Base-by-base conservation (phyloP, 2,329 filamentous ascomycete genomes). In the Amauroascus niger region DNA sequence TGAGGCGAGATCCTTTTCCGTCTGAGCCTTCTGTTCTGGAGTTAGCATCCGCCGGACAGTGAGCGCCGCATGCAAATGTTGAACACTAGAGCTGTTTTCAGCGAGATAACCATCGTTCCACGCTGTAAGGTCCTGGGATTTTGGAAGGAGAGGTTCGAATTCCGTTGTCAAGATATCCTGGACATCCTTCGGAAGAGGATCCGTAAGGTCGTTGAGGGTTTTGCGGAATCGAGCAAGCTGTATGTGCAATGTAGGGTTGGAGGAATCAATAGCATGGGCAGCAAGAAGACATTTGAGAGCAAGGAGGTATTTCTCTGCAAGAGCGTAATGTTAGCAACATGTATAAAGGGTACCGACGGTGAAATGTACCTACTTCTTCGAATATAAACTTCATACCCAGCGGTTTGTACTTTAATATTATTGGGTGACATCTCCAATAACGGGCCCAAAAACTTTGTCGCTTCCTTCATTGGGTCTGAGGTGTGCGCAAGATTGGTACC, bases 311-410 rank as follows among this genome's bases (percentile, higher is more conserved):
- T 96, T 96, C 66, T 82, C 90, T 91, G 63, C 32, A 44, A 18
- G 51, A 1, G 6, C 28, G 1, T 3, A 28, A 11, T 28, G 43
- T 47, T 48, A 53, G 51, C 11, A 20, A 50, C 24, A 2, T 6
- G 20, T 5, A 33, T 16, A 16, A 9, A 6, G n/a, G 39, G 24
- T 43, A 32, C 33, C 9, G 26, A 18, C 11, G 28, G 4, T 1
- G 20, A 5, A 20, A 35, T 9, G 65, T 83, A 77, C n/a, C n/a
- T 80, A 95, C 89, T 83, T 74, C 85, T 79, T 65, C 89, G 79
- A 56, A 94, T 76, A 66, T 88, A 90, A 16, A 98, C 85, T 72
- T 97, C 90, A 63, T 96, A 97, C 4, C 89, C 93, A 50, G 84
- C 81, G 59, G 84, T 78, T 71, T 98, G 93, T 20, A 81, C 87